Conservation (phyloP, 2,329 filamentous ascomycete species). For the Talaromyces marneffei region DNA sequence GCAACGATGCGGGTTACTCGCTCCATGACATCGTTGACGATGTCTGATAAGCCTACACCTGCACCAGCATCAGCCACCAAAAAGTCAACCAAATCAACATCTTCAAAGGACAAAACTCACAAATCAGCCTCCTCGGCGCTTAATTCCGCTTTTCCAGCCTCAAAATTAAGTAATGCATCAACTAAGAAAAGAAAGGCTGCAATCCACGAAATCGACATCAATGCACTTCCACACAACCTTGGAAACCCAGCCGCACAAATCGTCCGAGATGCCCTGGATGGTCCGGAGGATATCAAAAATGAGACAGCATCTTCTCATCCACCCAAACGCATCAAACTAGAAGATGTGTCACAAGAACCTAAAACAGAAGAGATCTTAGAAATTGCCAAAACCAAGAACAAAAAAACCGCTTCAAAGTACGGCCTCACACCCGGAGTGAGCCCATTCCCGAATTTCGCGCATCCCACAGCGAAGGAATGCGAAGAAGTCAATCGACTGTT, state of each 20-base stretch:
- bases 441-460: conserved; percentile 62
- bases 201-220: conserved; percentile 19
- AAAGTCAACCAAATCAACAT: not conserved
- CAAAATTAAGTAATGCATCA: conserved; percentile 21
- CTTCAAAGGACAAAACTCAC: not conserved
- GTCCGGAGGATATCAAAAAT: not conserved
- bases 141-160: not conserved
- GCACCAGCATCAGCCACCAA: conserved; percentile 26
- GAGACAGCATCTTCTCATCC: not conserved
- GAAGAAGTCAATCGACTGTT: conserved; percentile 63
- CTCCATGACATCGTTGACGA: conserved; percentile 20
- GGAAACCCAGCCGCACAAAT: conserved; percentile 27
- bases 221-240: conserved; percentile 55
- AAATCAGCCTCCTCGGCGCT: not conserved
- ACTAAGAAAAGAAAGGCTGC: conserved; percentile 20
- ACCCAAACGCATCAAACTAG: conserved; percentile 11
- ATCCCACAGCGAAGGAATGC: conserved; percentile 64
- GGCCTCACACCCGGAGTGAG: conserved; percentile 49
- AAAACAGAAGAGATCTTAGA: conserved; percentile 8
- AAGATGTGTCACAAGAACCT: not conserved
- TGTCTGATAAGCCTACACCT: conserved; percentile 34
- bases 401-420: conserved; percentile 40
- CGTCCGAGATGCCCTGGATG: not conserved
- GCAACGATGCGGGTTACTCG: conserved; percentile 22
- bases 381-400: conserved; percentile 15